These are phyloP conservation scores for Cladosporium sp. DNA, from an alignment of 2,329 filamentous ascomycete species.

Conservation along the genomic window DNA sequence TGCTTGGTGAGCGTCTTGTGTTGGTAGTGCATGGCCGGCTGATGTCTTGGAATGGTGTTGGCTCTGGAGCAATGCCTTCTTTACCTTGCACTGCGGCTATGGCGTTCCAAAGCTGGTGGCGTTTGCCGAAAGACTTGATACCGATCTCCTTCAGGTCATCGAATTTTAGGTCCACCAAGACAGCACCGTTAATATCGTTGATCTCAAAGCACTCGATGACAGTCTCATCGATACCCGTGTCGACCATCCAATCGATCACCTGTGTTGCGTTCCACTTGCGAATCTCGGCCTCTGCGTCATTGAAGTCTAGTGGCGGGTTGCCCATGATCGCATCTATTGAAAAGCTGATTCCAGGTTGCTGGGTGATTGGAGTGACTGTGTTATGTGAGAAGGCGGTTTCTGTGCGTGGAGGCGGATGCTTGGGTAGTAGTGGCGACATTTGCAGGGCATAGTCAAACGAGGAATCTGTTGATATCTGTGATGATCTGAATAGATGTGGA, in stretches of 20 bases:
- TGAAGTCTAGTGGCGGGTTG: slow-evolving; percentile 4
- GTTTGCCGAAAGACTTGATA: slow-evolving; percentile 78
- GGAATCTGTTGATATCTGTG: slow-evolving; percentile 59
- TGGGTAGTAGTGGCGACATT: slow-evolving; percentile 72
- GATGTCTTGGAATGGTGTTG: slow-evolving; percentile 51
- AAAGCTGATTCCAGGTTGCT: slow-evolving; percentile 23
- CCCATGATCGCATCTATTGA: slow-evolving; percentile 31
- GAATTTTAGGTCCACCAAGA: slow-evolving; percentile 87
- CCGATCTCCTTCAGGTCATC: slow-evolving; percentile 81
- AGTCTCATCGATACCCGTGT: slow-evolving; percentile 73
- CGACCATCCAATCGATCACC: slow-evolving; percentile 83
- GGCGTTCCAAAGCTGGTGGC: slow-evolving; percentile 77
- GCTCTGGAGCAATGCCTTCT: slow-evolving; percentile 44
- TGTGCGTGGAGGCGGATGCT: slow-evolving; percentile 50
- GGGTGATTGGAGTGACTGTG: slow-evolving; percentile 31
- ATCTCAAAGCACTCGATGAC: slow-evolving; percentile 82
- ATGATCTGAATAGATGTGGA: slow-evolving; percentile 81
- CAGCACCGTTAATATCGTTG: slow-evolving; percentile 88
- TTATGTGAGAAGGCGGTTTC: slow-evolving; percentile 44
- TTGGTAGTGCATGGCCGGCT: slow-evolving; percentile 45
- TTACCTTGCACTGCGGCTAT: slow-evolving; percentile 66
- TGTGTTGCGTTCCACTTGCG: slow-evolving; percentile 71
- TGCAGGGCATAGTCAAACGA: slow-evolving; percentile 57
- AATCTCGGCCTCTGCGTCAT: slow-evolving; percentile 40
- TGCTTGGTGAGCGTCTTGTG: slow-evolving; percentile 28